Conservation (phyloP, 2,329 filamentous ascomycete species). For the Aspergillus eucalypticola region DNA sequence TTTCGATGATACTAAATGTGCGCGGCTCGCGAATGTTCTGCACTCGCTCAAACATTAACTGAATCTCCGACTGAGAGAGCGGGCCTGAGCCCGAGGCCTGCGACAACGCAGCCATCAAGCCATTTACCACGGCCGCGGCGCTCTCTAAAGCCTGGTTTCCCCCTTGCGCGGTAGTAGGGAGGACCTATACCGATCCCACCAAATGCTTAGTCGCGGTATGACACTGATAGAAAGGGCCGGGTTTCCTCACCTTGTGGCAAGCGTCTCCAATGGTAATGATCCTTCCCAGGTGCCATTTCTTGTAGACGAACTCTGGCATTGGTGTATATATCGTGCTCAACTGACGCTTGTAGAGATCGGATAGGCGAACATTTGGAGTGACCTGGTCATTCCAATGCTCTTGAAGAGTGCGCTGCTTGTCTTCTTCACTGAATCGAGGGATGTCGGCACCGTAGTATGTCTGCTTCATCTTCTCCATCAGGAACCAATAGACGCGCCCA, state of each 20-base stretch:
- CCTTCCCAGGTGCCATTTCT: constrained; percentile 27
- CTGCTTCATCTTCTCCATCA: constrained; percentile 22
- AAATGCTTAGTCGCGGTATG: not conserved
- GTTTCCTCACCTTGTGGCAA: constrained; percentile 29
- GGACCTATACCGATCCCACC: constrained; percentile 11
- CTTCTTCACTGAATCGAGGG: constrained; percentile 24
- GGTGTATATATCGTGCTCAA: constrained; percentile 16
- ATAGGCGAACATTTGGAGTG: constrained; percentile 22
- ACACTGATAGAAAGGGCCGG: not conserved
- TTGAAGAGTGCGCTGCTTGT: constrained; percentile 18
- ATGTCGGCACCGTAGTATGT: constrained; percentile 21
- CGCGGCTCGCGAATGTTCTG: constrained; percentile 5
- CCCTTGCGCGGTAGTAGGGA: constrained; percentile 29
- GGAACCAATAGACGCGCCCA: constrained; percentile 27
- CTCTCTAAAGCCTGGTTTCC: constrained; percentile 39
- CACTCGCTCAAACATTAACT: constrained; percentile 9
- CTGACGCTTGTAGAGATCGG: constrained; percentile 22
- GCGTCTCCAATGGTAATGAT: constrained; percentile 35
- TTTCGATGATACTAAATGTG: not conserved
- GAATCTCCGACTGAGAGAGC: not conserved
- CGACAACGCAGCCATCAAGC: not conserved
- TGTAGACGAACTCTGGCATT: constrained; percentile 24
- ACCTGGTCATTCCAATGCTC: constrained; percentile 21
- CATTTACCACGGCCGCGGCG: constrained; percentile 27
- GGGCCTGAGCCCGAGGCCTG: not conserved